Evolutionary conservation across 345 rosid genomes (phyloP).

Genomic region (Eucalyptus tenuipes): DNA sequence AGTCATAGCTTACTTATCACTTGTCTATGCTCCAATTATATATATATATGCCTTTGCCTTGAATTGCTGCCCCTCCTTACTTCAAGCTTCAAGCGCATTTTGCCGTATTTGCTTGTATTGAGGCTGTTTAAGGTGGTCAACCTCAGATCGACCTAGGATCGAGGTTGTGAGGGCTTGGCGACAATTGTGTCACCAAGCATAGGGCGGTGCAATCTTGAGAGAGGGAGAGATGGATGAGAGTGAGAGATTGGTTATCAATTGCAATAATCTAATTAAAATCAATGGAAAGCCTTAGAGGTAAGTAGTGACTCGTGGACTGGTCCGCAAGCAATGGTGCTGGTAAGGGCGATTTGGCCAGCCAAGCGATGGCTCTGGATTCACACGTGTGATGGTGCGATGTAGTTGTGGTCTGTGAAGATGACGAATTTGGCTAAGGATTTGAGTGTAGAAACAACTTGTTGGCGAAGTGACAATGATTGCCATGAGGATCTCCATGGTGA

Average conservation of each 20-base stretch:
- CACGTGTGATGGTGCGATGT: not conserved
- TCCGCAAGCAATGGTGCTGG: not conserved
- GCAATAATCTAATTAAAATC: not conserved
- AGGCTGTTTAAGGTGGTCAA: not conserved
- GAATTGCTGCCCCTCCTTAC: not conserved
- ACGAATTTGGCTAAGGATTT: not conserved
- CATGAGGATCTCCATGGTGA: not conserved
- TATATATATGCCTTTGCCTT: not conserved
- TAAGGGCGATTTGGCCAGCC: not conserved
- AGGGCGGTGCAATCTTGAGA: not conserved
- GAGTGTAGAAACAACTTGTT: not conserved
- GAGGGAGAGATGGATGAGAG: not conserved
- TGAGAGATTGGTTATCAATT: not conserved
- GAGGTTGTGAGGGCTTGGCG: not conserved
- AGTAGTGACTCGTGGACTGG: not conserved
- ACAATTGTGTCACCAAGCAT: not conserved
- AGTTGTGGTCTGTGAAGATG: not conserved
- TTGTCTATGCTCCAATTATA: too few species aligned
- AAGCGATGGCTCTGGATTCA: not conserved
- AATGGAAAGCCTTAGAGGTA: not conserved
- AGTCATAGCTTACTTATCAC: too few species aligned
- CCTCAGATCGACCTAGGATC: not conserved
- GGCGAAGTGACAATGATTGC: not conserved
- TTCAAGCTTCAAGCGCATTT: not conserved
- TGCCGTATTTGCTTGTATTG: not conserved